These are phyloP conservation scores for Diacronema lutheri DNA, from an alignment of 78 protist genomes.

Conservation along the genomic window DNA sequence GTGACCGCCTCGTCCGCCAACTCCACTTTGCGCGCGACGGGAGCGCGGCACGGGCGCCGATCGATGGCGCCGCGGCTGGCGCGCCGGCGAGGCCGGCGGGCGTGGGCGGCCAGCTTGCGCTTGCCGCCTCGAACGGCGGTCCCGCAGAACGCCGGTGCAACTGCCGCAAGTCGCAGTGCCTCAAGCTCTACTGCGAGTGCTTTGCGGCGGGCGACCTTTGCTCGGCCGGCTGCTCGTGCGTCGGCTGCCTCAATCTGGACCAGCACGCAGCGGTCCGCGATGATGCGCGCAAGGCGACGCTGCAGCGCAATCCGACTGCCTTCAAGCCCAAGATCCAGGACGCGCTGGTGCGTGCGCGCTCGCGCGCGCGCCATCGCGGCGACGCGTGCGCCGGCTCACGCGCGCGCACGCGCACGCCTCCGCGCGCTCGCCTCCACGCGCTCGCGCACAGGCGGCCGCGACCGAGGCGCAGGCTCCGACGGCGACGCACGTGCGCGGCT, in stretches of 20 bases:
- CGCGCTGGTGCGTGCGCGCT: no score
- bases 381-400: neutral
- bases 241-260: neutral
- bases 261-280: neutral
- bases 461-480: no score
- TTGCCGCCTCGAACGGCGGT: no score
- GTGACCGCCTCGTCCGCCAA: no score
- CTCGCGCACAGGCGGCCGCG: no score
- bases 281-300: neutral
- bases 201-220: conserved; percentile 23
- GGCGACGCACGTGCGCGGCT: neutral
- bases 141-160: no score
- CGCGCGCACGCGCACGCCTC: neutral
- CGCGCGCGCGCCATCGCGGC: neutral
- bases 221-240: conserved; percentile 4
- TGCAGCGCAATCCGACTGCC: neutral
- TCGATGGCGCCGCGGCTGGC: no score
- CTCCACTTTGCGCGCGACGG: no score
- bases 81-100: no score
- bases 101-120: no score
- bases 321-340: neutral
- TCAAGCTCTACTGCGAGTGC: conserved; percentile 47
- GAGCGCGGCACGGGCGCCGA: no score
- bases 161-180: conserved; percentile 26
- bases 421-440: neutral